These are phyloP conservation scores for Coemansia sp. DNA, from an alignment of 192 early-diverging fungal species.

Conservation along the genomic window DNA sequence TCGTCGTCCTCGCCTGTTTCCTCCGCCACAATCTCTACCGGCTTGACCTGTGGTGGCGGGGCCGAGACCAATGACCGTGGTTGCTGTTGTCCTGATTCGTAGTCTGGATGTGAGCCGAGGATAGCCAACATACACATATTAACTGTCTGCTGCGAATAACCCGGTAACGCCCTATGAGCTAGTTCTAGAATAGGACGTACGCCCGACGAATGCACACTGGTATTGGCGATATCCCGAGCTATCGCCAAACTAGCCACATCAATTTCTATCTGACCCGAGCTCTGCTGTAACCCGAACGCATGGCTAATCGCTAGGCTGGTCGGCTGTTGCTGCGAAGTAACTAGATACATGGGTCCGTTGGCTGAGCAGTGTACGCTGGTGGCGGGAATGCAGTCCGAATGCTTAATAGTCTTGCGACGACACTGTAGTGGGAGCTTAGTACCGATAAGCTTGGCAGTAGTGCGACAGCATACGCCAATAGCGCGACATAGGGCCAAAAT, in stretches of 20 bases:
- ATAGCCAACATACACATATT: constrained; percentile 27
- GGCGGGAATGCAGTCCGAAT: neutral
- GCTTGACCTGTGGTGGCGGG: neutral
- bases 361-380: constrained; percentile 3
- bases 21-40: neutral
- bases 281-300: no score
- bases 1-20: neutral
- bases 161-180: constrained; percentile 16
- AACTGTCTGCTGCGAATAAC: constrained; percentile 5
- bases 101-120: constrained; percentile 29
- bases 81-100: constrained; percentile 16
- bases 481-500: constrained; percentile 30
- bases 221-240: constrained; percentile 11
- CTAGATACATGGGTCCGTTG: constrained; percentile 13
- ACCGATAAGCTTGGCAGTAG: constrained; percentile 43
- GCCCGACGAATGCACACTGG: neutral
- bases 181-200: constrained; percentile 14
- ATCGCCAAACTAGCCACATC: constrained; percentile 12
- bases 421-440: constrained; percentile 53
- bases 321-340: neutral
- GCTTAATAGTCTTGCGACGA: constrained; percentile 42
- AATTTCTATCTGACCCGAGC: neutral
- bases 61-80: constrained; percentile 5
- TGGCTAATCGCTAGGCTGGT: constrained; percentile 10
- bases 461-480: constrained; percentile 32